A percentile compares a stretch with the other conserved stretches of the same genome.
Evolutionary conservation across 495 filamentous ascomycete genomes (phyloP).

Genomic region (Opeltia flavorubescens): DNA sequence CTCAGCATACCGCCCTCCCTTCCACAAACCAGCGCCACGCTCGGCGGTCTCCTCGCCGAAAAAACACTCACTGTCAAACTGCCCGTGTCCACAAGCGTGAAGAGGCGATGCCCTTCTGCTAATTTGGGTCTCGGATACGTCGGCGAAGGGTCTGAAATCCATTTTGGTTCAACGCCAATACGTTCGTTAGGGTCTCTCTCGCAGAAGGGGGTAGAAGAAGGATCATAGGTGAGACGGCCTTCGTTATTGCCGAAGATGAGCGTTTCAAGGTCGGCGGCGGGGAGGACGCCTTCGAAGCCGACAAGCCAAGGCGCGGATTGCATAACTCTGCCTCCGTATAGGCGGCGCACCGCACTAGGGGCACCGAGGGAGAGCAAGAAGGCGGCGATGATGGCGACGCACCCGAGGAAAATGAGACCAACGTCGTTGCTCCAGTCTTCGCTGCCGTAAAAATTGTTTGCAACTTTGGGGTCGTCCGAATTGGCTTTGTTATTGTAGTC

Average conservation of each 20-base stretch:
- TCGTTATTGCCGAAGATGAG: not conserved
- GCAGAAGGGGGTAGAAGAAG: not conserved
- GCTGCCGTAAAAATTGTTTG: not conserved
- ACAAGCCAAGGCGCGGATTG: not conserved
- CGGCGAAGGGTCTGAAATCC: not conserved
- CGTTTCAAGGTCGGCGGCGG: not conserved
- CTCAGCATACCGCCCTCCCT: slow-evolving; percentile 29
- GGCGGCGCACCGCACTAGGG: not conserved
- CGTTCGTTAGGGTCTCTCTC: not conserved
- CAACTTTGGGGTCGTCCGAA: not conserved
- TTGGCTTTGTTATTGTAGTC: not conserved
- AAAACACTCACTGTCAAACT: slow-evolving; percentile 23
- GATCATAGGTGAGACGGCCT: not conserved
- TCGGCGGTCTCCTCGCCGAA: slow-evolving; percentile 23
- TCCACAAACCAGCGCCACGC: slow-evolving; percentile 22
- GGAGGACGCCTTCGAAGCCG: not conserved
- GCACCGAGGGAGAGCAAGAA: not conserved
- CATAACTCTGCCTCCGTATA: not conserved
- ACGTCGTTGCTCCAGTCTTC: not conserved
- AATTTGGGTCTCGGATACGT: not conserved
- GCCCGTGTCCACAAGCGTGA: slow-evolving; percentile 13
- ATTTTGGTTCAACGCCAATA: not conserved
- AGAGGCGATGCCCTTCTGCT: not conserved
- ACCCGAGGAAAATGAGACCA: not conserved
- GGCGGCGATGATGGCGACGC: not conserved